Evolutionary conservation across 1,284 basidiomycete species (phyloP).

Genomic region (Tilletia horrida): DNA sequence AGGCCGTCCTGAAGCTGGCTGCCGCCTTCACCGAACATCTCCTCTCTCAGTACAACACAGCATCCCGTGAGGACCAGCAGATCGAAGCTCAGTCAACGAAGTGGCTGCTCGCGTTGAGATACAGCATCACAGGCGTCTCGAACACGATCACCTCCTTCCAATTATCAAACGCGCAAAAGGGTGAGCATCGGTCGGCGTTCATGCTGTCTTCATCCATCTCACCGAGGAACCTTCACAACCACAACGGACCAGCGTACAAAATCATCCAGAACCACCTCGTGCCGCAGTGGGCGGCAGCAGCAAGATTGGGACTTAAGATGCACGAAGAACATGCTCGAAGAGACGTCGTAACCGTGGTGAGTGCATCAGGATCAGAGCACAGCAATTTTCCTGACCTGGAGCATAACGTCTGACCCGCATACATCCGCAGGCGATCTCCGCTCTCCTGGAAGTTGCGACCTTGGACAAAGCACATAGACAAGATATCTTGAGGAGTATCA

Average conservation of each 20-base stretch:
- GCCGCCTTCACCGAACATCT: not conserved
- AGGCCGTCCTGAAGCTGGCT: not conserved
- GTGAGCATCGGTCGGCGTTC: not conserved
- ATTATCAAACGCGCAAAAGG: not conserved
- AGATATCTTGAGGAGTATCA: not conserved
- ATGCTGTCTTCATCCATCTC: not conserved
- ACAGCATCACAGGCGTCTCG: slow-evolving; percentile 6
- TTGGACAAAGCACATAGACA: not conserved
- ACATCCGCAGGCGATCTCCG: not conserved
- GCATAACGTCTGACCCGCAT: not conserved
- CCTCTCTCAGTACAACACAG: not conserved
- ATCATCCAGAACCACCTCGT: not conserved
- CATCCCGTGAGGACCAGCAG: not conserved
- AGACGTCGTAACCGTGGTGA: not conserved
- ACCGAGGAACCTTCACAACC: not conserved
- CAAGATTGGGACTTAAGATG: not conserved
- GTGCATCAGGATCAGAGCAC: not conserved
- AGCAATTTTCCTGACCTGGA: not conserved
- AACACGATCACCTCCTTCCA: not conserved
- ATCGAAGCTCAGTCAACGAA: not conserved
- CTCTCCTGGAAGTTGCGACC: not conserved
- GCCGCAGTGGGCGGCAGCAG: not conserved
- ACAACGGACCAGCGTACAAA: not conserved
- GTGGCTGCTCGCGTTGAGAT: not conserved
- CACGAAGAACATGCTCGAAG: not conserved